Conservation (phyloP, 2,329 filamentous ascomycete species). For the Penicillium sp. region DNA sequence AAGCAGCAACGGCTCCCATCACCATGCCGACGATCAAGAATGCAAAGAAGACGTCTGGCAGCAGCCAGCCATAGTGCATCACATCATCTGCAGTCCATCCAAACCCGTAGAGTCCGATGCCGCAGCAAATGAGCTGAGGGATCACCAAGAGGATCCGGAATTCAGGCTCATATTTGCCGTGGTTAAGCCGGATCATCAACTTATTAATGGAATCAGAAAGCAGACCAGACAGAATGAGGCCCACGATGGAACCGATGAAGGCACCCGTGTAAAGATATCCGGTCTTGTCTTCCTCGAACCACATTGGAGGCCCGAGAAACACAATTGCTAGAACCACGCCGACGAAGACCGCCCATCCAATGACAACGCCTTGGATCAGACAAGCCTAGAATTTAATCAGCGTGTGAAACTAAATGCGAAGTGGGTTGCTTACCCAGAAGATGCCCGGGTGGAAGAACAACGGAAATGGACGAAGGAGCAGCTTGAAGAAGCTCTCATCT, state of each 20-base stretch:
- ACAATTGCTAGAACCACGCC: slow-evolving; percentile 78
- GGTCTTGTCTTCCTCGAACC: slow-evolving; percentile 75
- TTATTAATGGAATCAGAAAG: slow-evolving; percentile 71
- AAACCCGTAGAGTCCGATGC: slow-evolving; percentile 79
- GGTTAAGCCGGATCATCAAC: slow-evolving; percentile 69
- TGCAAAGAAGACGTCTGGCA: slow-evolving; percentile 78
- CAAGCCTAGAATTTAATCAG: slow-evolving; percentile 45
- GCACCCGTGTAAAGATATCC: slow-evolving; percentile 86
- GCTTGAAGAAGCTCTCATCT: slow-evolving; percentile 66
- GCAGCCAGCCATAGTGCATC: slow-evolving; percentile 64
- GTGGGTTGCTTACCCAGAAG: slow-evolving; percentile 59
- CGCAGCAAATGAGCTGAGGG: slow-evolving; percentile 75
- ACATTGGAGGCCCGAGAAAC: slow-evolving; percentile 76
- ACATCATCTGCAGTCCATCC: slow-evolving; percentile 67
- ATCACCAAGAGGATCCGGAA: slow-evolving; percentile 81
- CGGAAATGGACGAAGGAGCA: slow-evolving; percentile 71
- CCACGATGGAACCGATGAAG: slow-evolving; percentile 76
- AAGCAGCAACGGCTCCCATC: slow-evolving; percentile 79
- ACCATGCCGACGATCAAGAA: slow-evolving; percentile 89
- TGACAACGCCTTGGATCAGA: slow-evolving; percentile 82
- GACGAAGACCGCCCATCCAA: slow-evolving; percentile 94
- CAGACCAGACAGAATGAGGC: slow-evolving; percentile 71
- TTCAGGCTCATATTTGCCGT: slow-evolving; percentile 84
- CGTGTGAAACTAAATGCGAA: neutral
- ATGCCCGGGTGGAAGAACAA: slow-evolving; percentile 83